Percentiles rank a stretch among this genome's conserved stretches.
Evolutionary conservation across 1,139 yeast genomes (phyloP).

Genomic region (Pneumocystis oryctolagi): DNA sequence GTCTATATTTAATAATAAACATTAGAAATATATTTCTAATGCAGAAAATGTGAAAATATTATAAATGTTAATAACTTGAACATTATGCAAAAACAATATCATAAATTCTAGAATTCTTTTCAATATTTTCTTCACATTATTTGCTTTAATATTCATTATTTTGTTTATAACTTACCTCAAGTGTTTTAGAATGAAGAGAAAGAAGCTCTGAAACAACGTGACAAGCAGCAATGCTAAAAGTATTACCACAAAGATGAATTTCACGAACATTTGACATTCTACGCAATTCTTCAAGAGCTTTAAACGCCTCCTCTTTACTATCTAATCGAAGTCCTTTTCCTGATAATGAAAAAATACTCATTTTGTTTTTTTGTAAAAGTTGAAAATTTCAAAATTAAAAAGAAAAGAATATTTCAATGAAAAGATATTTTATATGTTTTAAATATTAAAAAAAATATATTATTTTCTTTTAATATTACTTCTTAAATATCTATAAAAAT

Average conservation of each 20-base stretch:
- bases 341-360: background rate
- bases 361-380: background rate
- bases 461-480: no score
- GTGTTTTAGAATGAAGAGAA: background rate
- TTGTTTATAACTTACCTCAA: background rate
- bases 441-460: no score
- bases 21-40: background rate
- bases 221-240: slow-evolving; percentile 85
- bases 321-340: slow-evolving; percentile 38
- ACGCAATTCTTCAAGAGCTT: slow-evolving; percentile 42
- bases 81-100: background rate
- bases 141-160: slow-evolving; percentile 18
- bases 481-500: no score
- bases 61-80: no score
- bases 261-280: slow-evolving; percentile 33
- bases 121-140: slow-evolving; percentile 27
- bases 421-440: no score
- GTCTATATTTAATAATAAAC: background rate
- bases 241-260: slow-evolving; percentile 79
- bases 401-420: no score
- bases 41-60: background rate
- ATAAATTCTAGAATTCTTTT: background rate
- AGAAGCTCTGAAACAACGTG: slow-evolving; percentile 52
- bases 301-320: slow-evolving; percentile 53
- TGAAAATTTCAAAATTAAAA: no score